Percentiles rank a stretch among this genome's conserved stretches.
phyloP scores from a whole-genome alignment of 257 asterid genomes.

The Asclepias syriaca region DNA sequence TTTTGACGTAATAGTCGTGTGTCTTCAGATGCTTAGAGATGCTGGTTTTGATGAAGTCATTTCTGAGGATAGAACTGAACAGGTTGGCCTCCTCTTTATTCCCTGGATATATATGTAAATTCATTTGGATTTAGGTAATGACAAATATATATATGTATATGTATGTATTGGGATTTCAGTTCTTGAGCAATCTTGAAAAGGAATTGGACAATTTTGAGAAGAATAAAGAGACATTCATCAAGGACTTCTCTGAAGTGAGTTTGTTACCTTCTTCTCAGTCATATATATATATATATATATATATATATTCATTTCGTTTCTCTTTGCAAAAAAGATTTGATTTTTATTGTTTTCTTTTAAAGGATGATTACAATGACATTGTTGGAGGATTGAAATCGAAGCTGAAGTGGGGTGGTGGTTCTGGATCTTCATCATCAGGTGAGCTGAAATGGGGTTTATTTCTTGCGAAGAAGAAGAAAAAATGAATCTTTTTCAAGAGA shows the following conservation, averaged over 20 bases:
- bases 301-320: no score
- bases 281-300: no score
- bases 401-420: constrained; percentile 37
- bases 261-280: not conserved
- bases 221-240: constrained; percentile 57
- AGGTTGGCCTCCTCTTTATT: constrained; percentile 38
- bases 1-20: not conserved
- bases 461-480: constrained; percentile 45
- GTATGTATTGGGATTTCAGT: constrained; percentile 33
- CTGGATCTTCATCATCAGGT: constrained; percentile 45
- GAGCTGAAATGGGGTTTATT: constrained; percentile 98
- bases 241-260: constrained; percentile 80
- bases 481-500: constrained; percentile 10
- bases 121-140: not conserved
- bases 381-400: constrained; percentile 88
- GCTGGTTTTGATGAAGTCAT: constrained; percentile 79
- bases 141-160: not conserved
- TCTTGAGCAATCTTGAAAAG: constrained; percentile 64
- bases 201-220: constrained; percentile 71
- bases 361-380: constrained; percentile 59
- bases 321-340: not conserved
- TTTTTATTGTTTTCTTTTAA: not conserved
- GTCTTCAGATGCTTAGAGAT: constrained; percentile 74
- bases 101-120: not conserved
- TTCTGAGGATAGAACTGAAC: constrained; percentile 90